Conservation (phyloP, 2,329 filamentous ascomycete species). For the Exophiala lecanii-corni region DNA sequence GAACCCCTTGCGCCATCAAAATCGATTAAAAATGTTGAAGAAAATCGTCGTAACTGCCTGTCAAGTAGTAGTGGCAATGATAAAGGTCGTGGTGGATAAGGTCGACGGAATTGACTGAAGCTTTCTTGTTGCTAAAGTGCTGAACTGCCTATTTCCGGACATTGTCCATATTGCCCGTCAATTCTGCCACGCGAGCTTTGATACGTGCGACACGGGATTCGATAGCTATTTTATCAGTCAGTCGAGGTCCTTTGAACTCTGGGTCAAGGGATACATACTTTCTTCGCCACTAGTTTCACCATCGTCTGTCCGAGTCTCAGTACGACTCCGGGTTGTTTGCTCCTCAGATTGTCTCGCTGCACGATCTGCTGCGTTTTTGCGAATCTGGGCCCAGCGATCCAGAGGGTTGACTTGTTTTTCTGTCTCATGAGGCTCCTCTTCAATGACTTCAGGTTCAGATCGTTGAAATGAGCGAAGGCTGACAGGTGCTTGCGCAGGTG, state of each 20-base stretch:
- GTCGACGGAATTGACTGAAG: too few relatives aligned
- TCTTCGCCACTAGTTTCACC: conserved; percentile 94
- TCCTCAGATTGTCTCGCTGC: conserved; percentile 65
- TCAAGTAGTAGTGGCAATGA: too few relatives aligned
- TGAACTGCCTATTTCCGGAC: conserved; percentile 27
- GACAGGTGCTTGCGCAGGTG: conserved; percentile 21
- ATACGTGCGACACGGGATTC: conserved; percentile 95
- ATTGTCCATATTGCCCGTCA: conserved; percentile 78
- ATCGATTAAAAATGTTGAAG: too few relatives aligned
- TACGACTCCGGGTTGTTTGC: conserved; percentile 45
- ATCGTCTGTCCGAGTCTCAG: conserved; percentile 63
- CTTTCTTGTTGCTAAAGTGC: too few relatives aligned
- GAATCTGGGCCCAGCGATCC: conserved; percentile 93
- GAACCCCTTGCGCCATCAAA: too few relatives aligned
- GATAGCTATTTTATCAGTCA: conserved; percentile 60
- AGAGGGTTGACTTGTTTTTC: conserved; percentile 38
- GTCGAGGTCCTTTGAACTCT: background rate
- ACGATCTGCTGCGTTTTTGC: conserved; percentile 86
- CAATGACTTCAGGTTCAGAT: conserved; percentile 15
- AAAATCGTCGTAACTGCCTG: too few relatives aligned
- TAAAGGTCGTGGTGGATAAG: too few relatives aligned
- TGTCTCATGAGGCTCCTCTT: conserved; percentile 26
- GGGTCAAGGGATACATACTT: conserved; percentile 56
- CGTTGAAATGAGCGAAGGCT: conserved; percentile 15
- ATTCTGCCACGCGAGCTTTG: conserved; percentile 90